Evolutionary conservation across 164 flowering plant genomes (phyloP), one percentile per base, ranked within the genome.

Genomic region (Annona cherimola): DNA sequence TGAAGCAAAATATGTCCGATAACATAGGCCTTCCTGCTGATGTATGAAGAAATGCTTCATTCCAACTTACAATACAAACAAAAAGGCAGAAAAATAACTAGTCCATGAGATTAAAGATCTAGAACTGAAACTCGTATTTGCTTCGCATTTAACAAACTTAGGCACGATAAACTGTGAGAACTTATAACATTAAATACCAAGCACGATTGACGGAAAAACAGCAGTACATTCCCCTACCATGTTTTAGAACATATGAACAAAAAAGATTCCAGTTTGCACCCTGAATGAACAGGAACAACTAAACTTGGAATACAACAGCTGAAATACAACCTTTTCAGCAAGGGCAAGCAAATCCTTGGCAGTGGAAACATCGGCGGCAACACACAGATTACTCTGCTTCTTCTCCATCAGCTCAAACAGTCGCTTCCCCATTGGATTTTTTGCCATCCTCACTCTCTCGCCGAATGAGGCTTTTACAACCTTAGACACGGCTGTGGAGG

Each of bases 351-450:
- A 82, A 75, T 92, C 95, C 19, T 81, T 81, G 44, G 95, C 91
- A 62, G 95, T 89, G 11, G 84, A 80, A 69, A 92, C 97, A 86
- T 92, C 97, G 14, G 97, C 97, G 42, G 97, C 95, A 75, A 92
- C 79, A 67, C 99, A 90, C 73, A 95, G 72, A 80, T 95, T 95
- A 66, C 86, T 89, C 84, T 93, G 84, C 78, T 95, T 95, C 76
- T 80, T 73, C 71, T 79, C 84, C 99, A 95, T 95, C 40, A 93
- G 81, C 77, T 91, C 92, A 73, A 86, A 91, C 77, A 95, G 74
- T 83, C 76, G 88, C 88, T 81, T 91, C 63, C 94, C 99, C 3
- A 88, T 82, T 16, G 87, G 85, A 80, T 95, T 95, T 84, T 78
- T 90, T 2, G 86, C 74, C 82, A 90, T 4, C 76, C 83, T 83